Conservation (phyloP, 2,329 filamentous ascomycete species). For the Trichoderma arundinaceum region DNA sequence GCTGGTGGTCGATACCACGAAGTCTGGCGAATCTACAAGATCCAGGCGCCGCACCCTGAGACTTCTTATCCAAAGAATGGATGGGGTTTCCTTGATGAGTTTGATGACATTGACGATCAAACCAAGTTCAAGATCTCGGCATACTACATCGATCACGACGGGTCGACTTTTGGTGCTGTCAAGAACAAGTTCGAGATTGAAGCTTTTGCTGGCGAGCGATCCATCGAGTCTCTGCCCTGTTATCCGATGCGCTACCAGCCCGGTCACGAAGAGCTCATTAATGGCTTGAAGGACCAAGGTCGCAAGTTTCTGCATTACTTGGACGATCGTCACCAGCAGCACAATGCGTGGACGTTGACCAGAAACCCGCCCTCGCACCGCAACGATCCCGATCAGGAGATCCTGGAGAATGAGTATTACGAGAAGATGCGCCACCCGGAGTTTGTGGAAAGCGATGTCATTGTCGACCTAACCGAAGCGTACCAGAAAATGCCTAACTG, state of each 20-base stretch:
- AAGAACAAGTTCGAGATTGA: constrained; percentile 47
- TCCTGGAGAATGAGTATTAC: constrained; percentile 42
- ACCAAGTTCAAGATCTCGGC: constrained; percentile 47
- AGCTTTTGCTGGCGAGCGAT: constrained; percentile 47
- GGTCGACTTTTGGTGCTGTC: constrained; percentile 47
- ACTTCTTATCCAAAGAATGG: constrained; percentile 40
- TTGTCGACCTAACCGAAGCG: constrained; percentile 50
- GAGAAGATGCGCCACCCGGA: constrained; percentile 47
- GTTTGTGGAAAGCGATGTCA: constrained; percentile 51
- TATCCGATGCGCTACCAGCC: constrained; percentile 49
- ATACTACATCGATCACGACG: constrained; percentile 53
- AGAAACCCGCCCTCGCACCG: constrained; percentile 44
- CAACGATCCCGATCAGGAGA: constrained; percentile 42
- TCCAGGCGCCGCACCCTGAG: constrained; percentile 42
- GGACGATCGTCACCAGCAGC: constrained; percentile 47
- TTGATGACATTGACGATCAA: constrained; percentile 40
- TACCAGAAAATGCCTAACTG: constrained; percentile 49
- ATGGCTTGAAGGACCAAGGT: constrained; percentile 43
- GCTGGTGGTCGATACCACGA: constrained; percentile 47
- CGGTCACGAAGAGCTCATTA: constrained; percentile 45
- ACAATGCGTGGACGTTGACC: constrained; percentile 51
- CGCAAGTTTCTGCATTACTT: constrained; percentile 44
- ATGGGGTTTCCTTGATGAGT: constrained; percentile 48
- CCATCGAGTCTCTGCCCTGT: constrained; percentile 46
- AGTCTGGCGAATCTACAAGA: constrained; percentile 48